phyloP scores from a whole-genome alignment of 192 early-diverging fungal species.

The Tieghemiomyces parasiticus region DNA sequence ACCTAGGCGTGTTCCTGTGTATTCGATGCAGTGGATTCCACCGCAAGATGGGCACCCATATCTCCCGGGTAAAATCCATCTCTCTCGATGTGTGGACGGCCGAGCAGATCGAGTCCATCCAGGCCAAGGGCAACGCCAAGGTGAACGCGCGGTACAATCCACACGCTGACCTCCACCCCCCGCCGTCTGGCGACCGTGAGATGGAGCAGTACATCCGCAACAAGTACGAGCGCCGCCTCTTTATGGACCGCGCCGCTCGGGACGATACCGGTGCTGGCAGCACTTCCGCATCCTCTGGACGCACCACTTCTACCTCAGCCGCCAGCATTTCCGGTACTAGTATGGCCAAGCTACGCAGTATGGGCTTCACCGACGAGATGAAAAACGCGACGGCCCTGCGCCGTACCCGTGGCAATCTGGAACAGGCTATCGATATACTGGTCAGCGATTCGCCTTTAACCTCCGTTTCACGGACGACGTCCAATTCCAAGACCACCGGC shows the following conservation, averaged over 20 bases:
- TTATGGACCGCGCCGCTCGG: slow-evolving; percentile 30
- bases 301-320: slow-evolving; percentile 22
- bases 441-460: slow-evolving; percentile 24
- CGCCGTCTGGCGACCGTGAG: slow-evolving; percentile 54
- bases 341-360: slow-evolving; percentile 38
- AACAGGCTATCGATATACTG: slow-evolving; percentile 46
- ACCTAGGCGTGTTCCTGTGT: slow-evolving; percentile 85
- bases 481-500: slow-evolving; percentile 7
- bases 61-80: slow-evolving; percentile 83
- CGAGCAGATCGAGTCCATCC: slow-evolving; percentile 56
- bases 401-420: slow-evolving; percentile 55
- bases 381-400: slow-evolving; percentile 53
- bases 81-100: slow-evolving; percentile 80
- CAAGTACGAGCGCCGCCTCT: slow-evolving; percentile 74
- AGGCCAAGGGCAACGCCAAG: slow-evolving; percentile 40
- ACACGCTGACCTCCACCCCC: slow-evolving; percentile 43
- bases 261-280: slow-evolving; percentile 12
- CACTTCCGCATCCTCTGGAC: slow-evolving; percentile 23
- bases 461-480: slow-evolving; percentile 5
- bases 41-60: slow-evolving; percentile 74
- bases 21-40: slow-evolving; percentile 78
- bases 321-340: slow-evolving; percentile 32
- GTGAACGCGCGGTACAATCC: slow-evolving; percentile 58
- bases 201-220: slow-evolving; percentile 80
- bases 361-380: slow-evolving; percentile 59